These are phyloP conservation scores for Thelonectria rubi DNA, from an alignment of 2,329 filamentous ascomycete genomes.

Conservation along the genomic window DNA sequence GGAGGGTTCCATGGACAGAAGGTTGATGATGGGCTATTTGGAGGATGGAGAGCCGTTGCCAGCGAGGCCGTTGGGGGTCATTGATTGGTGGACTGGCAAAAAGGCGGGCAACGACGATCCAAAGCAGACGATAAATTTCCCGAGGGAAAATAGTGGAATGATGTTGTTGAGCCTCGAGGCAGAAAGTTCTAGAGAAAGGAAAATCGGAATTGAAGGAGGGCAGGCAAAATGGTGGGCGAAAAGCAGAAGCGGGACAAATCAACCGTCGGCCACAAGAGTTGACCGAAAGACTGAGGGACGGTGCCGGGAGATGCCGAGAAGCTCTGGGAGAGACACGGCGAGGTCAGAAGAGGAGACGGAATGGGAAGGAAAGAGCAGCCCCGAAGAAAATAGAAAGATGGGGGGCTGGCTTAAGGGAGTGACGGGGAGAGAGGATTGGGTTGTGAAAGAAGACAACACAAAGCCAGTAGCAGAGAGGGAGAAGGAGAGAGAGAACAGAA, in stretches of 20 bases:
- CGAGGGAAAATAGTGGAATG: slow-evolving; percentile 1
- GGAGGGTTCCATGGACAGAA: slow-evolving; percentile 53
- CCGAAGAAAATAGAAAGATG: slow-evolving; percentile 18
- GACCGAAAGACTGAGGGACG: slow-evolving; percentile 20
- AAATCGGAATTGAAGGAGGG: slow-evolving; percentile 5
- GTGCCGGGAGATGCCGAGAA: slow-evolving; percentile 22
- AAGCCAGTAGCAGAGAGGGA: slow-evolving; percentile 1
- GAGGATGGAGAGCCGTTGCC: slow-evolving; percentile 33
- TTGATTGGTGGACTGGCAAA: slow-evolving; percentile 33
- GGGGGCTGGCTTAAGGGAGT: slow-evolving; percentile 7
- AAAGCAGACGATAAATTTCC: slow-evolving; percentile 4
- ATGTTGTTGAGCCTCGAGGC: neutral
- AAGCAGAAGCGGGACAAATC: slow-evolving; percentile 14
- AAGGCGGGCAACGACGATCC: slow-evolving; percentile 9
- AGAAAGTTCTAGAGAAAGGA: neutral
- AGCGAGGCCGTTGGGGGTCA: slow-evolving; percentile 32
- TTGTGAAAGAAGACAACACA: slow-evolving; percentile 11
- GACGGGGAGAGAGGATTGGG: slow-evolving; percentile 21
- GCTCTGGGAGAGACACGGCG: slow-evolving; percentile 16
- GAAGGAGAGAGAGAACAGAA: slow-evolving; percentile 31
- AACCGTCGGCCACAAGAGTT: slow-evolving; percentile 21
- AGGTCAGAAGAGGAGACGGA: slow-evolving; percentile 22
- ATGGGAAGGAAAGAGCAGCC: neutral
- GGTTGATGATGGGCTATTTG: slow-evolving; percentile 26
- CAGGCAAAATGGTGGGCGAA: slow-evolving; percentile 7